Conservation (phyloP, 176 grass and related monocot genomes). For the Aegilops tauschii region DNA sequence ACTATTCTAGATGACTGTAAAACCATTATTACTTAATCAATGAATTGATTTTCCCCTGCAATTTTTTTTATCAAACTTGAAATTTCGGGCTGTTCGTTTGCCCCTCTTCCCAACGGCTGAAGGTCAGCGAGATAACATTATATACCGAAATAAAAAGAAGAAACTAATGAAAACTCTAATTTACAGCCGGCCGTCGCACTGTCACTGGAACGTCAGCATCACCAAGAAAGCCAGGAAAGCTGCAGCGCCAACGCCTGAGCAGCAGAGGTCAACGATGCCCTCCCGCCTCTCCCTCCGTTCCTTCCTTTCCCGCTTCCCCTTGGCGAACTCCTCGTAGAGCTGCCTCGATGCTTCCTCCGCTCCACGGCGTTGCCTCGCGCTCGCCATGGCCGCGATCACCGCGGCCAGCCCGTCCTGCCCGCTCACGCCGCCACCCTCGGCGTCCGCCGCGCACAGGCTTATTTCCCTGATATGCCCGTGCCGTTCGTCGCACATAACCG, state of each 20-base stretch:
- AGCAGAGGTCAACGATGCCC: conserved; percentile 47
- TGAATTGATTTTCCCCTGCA: too few relatives aligned
- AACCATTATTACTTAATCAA: too few relatives aligned
- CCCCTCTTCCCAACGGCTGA: too few relatives aligned
- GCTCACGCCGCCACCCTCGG: conserved; percentile 31
- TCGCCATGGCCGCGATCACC: conserved; percentile 26
- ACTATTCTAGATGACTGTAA: too few relatives aligned
- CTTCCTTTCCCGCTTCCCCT: conserved; percentile 39
- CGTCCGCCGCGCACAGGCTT: conserved; percentile 42
- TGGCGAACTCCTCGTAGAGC: conserved; percentile 44
- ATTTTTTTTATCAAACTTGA: too few relatives aligned
- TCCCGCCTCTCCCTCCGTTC: conserved; percentile 50
- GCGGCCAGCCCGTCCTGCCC: conserved; percentile 36
- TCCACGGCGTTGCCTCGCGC: conserved; percentile 7
- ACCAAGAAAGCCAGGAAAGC: conserved; percentile 35
- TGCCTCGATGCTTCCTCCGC: conserved; percentile 4
- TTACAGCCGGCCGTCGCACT: neutral
- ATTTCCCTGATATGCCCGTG: conserved; percentile 51
- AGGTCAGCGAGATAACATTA: too few relatives aligned
- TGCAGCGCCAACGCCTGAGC: conserved; percentile 27
- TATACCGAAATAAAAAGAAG: too few relatives aligned
- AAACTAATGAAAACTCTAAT: neutral
- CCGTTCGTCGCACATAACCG: conserved; percentile 54
- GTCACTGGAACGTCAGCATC: conserved; percentile 38
- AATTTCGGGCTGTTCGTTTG: too few relatives aligned